phyloP scores from a whole-genome alignment of 2,329 filamentous ascomycete genomes.

The Verticillium dahliae region DNA sequence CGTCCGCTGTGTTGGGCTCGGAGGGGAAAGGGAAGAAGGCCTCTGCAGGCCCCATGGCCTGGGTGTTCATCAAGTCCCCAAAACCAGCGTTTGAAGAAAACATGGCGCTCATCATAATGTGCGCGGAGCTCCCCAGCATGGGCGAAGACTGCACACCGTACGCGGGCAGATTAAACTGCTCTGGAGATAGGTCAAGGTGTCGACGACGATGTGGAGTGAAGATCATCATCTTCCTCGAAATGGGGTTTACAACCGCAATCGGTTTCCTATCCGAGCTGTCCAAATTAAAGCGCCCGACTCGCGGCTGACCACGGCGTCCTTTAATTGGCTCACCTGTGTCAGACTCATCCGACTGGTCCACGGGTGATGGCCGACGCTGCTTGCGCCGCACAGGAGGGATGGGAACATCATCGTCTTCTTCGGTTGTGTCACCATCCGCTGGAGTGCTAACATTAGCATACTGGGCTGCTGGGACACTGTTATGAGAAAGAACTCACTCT shows the following conservation, averaged over 20 bases:
- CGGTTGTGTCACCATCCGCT: constrained; percentile 58
- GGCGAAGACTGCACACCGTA: constrained; percentile 38
- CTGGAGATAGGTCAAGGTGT: constrained; percentile 46
- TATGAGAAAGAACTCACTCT: constrained; percentile 41
- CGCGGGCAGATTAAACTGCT: constrained; percentile 44
- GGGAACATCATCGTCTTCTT: constrained; percentile 46
- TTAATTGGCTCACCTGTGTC: constrained; percentile 44
- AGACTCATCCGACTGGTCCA: constrained; percentile 29
- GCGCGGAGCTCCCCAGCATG: constrained; percentile 60
- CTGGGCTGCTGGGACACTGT: background rate
- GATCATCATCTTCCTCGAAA: constrained; percentile 56
- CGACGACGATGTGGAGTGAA: constrained; percentile 47
- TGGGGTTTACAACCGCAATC: constrained; percentile 51
- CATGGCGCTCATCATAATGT: constrained; percentile 75
- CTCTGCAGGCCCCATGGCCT: constrained; percentile 66
- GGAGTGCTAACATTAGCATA: constrained; percentile 10
- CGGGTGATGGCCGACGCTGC: constrained; percentile 31
- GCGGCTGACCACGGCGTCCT: constrained; percentile 43
- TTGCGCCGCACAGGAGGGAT: constrained; percentile 42
- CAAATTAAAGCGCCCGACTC: constrained; percentile 47
- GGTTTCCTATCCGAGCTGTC: constrained; percentile 49
- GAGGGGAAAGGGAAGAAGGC: constrained; percentile 67
- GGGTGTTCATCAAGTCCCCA: constrained; percentile 52
- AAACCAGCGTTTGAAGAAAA: constrained; percentile 46
- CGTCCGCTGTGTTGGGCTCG: constrained; percentile 39